These are phyloP conservation scores for Mucor sp. DNA, from an alignment of 371 early-diverging fungal species.

Conservation along the genomic window DNA sequence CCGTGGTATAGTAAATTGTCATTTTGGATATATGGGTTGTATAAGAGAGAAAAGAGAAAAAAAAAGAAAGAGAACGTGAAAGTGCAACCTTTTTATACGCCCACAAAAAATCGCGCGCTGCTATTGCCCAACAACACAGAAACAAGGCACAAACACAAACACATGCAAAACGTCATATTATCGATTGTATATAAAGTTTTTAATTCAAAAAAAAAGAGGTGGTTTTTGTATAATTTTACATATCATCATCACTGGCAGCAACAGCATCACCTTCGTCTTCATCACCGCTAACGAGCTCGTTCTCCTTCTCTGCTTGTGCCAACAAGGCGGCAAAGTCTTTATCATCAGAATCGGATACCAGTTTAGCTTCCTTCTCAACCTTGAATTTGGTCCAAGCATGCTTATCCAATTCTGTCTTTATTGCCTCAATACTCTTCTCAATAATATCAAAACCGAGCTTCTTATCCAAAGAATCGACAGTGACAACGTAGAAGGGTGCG, in stretches of 20 bases:
- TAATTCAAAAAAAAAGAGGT: not conserved
- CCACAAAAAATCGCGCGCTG: not conserved
- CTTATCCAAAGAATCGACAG: conserved; percentile 90
- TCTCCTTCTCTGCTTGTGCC: conserved; percentile 93
- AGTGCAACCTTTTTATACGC: not conserved
- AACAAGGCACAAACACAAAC: not conserved
- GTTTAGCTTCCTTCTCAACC: conserved; percentile 85
- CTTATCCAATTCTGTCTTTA: conserved; percentile 78
- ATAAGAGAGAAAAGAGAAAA: not conserved
- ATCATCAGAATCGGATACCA: conserved; percentile 96
- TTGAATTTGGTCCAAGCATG: conserved; percentile 62
- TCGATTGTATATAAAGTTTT: not conserved
- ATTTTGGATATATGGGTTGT: conserved; percentile 17
- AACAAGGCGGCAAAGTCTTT: conserved; percentile 92
- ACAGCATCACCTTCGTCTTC: conserved; percentile 80
- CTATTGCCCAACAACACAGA: not conserved
- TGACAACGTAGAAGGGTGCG: conserved; percentile 95
- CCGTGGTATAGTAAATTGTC: conserved; percentile 53
- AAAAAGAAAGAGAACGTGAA: not conserved
- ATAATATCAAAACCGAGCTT: conserved; percentile 82
- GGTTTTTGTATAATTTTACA: conserved; percentile 33
- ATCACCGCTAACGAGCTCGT: conserved; percentile 94
- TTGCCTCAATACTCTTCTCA: conserved; percentile 85
- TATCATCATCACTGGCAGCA: conserved; percentile 60
- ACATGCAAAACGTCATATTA: not conserved